These are phyloP conservation scores for Leucosporidium scottii DNA, from an alignment of 768 basidiomycete genomes.

Conservation along the genomic window DNA sequence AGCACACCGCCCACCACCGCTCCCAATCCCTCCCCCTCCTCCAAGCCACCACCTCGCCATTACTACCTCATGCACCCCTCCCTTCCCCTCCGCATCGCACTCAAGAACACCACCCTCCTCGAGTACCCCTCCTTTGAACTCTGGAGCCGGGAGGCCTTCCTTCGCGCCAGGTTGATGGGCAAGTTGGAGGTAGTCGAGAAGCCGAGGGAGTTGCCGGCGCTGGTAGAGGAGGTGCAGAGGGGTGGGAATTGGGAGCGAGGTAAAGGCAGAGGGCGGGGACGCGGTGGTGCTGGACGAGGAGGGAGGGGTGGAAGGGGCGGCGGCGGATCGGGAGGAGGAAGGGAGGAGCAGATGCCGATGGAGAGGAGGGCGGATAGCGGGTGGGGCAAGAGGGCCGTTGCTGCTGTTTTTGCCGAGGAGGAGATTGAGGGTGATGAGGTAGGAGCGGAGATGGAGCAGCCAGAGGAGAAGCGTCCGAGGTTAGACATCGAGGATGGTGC, in stretches of 20 bases:
- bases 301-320: neutral
- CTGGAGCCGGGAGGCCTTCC: slow-evolving; percentile 25
- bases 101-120: slow-evolving; percentile 17
- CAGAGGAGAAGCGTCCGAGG: neutral
- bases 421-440: neutral
- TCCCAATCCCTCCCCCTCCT: neutral
- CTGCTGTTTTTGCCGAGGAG: neutral
- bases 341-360: neutral
- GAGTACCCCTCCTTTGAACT: slow-evolving; percentile 28
- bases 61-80: slow-evolving; percentile 2
- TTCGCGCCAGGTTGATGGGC: slow-evolving; percentile 14
- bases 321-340: neutral
- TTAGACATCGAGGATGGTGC: neutral
- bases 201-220: neutral
- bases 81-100: slow-evolving; percentile 12
- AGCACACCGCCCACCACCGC: neutral
- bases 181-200: slow-evolving; percentile 13
- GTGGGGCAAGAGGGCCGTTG: slow-evolving; percentile 19
- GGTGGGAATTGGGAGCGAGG: slow-evolving; percentile 6
- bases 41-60: neutral
- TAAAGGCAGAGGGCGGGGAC: slow-evolving; percentile 7
- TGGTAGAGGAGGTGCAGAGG: neutral
- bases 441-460: neutral
- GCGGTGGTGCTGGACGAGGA: neutral
- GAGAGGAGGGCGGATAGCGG: slow-evolving; percentile 21